These are phyloP conservation scores for Botrytis byssoidea DNA, from an alignment of 2,329 filamentous ascomycete genomes.

Conservation along the genomic window DNA sequence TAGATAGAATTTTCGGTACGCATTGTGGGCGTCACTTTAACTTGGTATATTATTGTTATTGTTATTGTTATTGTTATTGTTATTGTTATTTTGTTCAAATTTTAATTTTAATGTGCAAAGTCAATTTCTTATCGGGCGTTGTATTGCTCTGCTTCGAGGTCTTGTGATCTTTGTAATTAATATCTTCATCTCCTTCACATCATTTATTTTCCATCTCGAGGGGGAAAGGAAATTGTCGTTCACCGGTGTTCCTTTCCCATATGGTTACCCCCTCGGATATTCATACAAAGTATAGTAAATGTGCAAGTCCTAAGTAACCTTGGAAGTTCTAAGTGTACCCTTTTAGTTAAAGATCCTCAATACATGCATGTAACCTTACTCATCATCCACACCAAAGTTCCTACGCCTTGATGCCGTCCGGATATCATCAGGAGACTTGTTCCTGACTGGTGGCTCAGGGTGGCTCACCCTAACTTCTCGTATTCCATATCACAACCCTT, in stretches of 20 bases:
- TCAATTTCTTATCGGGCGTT: background rate
- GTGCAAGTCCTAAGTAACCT: background rate
- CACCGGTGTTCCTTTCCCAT: background rate
- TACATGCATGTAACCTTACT: background rate
- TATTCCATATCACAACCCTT: constrained; percentile 8
- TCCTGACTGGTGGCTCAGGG: constrained; percentile 10
- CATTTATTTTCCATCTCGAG: background rate
- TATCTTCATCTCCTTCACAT: background rate
- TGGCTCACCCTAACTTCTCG: background rate
- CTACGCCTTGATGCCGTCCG: background rate
- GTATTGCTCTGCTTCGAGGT: no score
- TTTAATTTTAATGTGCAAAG: background rate
- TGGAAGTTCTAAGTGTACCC: background rate
- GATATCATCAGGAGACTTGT: background rate
- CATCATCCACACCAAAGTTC: background rate
- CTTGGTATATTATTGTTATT: background rate
- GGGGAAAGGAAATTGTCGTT: background rate
- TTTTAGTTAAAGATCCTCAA: background rate
- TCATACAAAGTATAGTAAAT: background rate
- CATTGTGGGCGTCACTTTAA: background rate
- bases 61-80: background rate
- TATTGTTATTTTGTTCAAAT: background rate
- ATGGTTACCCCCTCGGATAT: background rate
- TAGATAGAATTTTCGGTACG: background rate
- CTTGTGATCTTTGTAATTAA: background rate